Evolutionary conservation across 176 grass and related monocot species (phyloP), one percentile per base, ranked within the genome.

Genomic region (Rhynchospora tenuis): DNA sequence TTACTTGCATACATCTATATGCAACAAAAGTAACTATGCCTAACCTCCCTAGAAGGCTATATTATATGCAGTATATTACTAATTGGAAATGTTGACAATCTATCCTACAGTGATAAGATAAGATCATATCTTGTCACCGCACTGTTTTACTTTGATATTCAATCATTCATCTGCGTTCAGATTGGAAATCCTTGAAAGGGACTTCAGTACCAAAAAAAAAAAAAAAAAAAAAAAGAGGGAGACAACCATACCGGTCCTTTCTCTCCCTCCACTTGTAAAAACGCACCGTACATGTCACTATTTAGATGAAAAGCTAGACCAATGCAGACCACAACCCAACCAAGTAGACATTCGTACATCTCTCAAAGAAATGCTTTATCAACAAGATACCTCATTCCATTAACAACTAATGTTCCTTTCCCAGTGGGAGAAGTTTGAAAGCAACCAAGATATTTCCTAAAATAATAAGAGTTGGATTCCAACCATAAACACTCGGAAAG

Each of bases 391-490:
- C 50, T 19, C 24, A 29, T 33, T 26, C 48, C 43, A 29, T 56
- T 22, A 77, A 51, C 48, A 51, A 7, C 48, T 51, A 51, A 51
- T 51, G 48, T 51, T 51, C 4, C 48, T 51, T 51, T 51, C 48
- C 48, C 48, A 51, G 11, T 12, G 11, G 48, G 48, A 51, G 11
- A 13, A 51, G 9, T 51, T 10, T 56, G 73, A 77, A 77, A 77
- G 73, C 48, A 77, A 77, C 46, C 2, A 77, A 77, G 73, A 77
- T 77, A 77, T 56, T 56, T 77, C 73, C 14, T 33, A 28, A 73
- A 52, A 77, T 77, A 51, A 56, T 33, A 55, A 77, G 48, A 76
- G 47, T 14, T 55, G 50, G 19, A 73, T 24, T 73, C 69, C 69
- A 73, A 48, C 69, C 17, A 48, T 4, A 73, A 73, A 48, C 44